Percentiles rank a stretch among this genome's conserved stretches.
phyloP scores from a whole-genome alignment of 1,284 basidiomycete species.

The Termitomyces sp. region DNA sequence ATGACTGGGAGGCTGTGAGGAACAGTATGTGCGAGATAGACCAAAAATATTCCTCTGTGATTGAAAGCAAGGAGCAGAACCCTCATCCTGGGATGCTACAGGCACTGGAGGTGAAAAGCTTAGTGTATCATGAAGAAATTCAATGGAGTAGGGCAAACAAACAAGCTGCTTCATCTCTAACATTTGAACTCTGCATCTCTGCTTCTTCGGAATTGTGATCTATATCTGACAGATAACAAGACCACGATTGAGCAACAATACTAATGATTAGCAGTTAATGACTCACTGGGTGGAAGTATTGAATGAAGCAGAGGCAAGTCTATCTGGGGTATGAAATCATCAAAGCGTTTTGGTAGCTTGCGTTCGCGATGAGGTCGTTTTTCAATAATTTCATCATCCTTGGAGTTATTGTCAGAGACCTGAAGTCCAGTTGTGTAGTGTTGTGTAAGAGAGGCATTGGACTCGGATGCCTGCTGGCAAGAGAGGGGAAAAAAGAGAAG shows the following conservation, averaged over 20 bases:
- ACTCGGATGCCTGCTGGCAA: too few species aligned
- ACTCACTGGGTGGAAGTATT: not conserved
- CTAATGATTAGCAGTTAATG: too few species aligned
- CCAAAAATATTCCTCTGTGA: not conserved
- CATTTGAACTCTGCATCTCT: too few species aligned
- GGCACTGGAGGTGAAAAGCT: too few species aligned
- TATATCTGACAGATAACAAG: not conserved
- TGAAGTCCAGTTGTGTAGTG: too few species aligned
- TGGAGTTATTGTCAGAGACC: not conserved
- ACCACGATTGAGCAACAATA: not conserved
- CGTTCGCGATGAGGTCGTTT: not conserved
- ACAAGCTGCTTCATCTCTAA: too few species aligned
- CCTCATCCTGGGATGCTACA: not conserved
- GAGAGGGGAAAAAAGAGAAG: too few species aligned
- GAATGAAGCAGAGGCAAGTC: not conserved
- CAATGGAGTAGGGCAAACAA: too few species aligned
- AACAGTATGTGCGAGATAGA: not conserved
- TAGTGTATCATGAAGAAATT: too few species aligned
- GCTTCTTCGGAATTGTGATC: too few species aligned
- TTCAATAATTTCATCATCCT: not conserved
- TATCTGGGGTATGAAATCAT: not conserved
- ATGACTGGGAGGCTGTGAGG: not conserved
- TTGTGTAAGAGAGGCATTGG: too few species aligned
- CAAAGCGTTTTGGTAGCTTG: not conserved
- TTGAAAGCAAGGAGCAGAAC: not conserved